Conservation (phyloP, 805 yeast species). For the Phaffomyces thermotolerans region DNA sequence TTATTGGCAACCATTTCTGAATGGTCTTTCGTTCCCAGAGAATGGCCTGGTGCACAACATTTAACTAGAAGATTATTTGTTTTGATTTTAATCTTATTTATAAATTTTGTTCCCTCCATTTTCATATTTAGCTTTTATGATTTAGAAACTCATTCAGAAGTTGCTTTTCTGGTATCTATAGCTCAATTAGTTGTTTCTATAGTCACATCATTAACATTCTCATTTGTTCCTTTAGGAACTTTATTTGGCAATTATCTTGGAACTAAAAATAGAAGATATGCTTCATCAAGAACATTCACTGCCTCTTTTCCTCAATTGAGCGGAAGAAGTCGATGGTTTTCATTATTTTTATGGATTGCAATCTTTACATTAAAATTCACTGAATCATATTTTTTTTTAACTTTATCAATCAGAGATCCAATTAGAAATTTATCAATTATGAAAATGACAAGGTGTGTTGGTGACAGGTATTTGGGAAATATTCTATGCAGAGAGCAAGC, state of each 20-base stretch:
- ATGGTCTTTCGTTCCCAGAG: constrained; percentile 56
- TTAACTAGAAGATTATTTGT: constrained; percentile 40
- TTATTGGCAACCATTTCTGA: constrained; percentile 54
- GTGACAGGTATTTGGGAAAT: constrained; percentile 50
- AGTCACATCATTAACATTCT: constrained; percentile 45
- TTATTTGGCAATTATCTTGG: constrained; percentile 39
- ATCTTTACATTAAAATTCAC: constrained; percentile 61
- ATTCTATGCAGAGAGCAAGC: constrained; percentile 54
- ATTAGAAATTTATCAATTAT: constrained; percentile 58
- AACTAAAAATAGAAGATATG: constrained; percentile 36
- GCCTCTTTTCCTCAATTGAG: constrained; percentile 47
- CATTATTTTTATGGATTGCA: constrained; percentile 59
- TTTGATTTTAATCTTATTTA: constrained; percentile 34
- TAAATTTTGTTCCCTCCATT: constrained; percentile 46
- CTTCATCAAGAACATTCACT: constrained; percentile 54
- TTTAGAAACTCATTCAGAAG: constrained; percentile 28
- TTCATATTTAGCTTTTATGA: constrained; percentile 40
- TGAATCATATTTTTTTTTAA: constrained; percentile 75
- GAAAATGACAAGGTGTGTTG: constrained; percentile 52
- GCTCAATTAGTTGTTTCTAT: constrained; percentile 54
- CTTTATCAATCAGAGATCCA: constrained; percentile 68
- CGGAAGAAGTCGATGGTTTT: constrained; percentile 51
- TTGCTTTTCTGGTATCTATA: constrained; percentile 39
- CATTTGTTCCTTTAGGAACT: constrained; percentile 52
- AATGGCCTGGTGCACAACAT: constrained; percentile 67